phyloP scores from a whole-genome alignment of 768 basidiomycete species.

The Chalciporus pseudorubinellus region DNA sequence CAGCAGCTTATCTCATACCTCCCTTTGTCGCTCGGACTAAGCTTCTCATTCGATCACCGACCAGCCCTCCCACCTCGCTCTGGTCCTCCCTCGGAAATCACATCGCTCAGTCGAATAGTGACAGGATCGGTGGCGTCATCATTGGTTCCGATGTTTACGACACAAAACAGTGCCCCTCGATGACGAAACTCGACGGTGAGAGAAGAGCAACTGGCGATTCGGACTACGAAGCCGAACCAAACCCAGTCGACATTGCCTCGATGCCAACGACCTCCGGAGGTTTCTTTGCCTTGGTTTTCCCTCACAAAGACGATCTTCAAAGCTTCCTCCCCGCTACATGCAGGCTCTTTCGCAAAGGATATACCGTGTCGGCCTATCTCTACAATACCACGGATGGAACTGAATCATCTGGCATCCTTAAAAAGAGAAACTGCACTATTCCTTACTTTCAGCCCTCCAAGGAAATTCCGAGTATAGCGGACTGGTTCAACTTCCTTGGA shows the following conservation, averaged over 20 bases:
- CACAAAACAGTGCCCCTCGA: neutral
- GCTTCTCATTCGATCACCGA: conserved; percentile 22
- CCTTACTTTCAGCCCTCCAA: conserved; percentile 17
- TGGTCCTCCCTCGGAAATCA: conserved; percentile 22
- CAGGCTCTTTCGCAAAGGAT: conserved; percentile 31
- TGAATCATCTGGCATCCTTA: conserved; percentile 4
- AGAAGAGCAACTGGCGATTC: neutral
- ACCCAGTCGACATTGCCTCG: neutral
- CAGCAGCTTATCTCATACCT: conserved; percentile 54
- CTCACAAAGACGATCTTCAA: conserved; percentile 33
- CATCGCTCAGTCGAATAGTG: conserved; percentile 30
- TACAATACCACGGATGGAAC: conserved; percentile 18
- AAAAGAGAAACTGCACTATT: conserved; percentile 15
- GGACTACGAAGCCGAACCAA: neutral
- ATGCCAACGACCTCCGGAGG: conserved; percentile 12
- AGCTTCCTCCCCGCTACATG: conserved; percentile 36
- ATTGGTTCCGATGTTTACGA: conserved; percentile 14
- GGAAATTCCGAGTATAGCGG: conserved; percentile 8
- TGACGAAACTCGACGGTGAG: neutral
- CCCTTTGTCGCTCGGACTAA: conserved; percentile 51
- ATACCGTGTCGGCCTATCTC: conserved; percentile 32
- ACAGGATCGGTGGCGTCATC: conserved; percentile 40
- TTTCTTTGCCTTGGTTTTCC: conserved; percentile 37
- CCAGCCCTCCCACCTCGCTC: conserved; percentile 18
- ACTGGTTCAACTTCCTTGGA: conserved; percentile 34